A percentile compares a stretch with the other conserved stretches of the same genome.
Conservation (phyloP, 169 alveolate species). For the Plasmodium blacklocki region DNA sequence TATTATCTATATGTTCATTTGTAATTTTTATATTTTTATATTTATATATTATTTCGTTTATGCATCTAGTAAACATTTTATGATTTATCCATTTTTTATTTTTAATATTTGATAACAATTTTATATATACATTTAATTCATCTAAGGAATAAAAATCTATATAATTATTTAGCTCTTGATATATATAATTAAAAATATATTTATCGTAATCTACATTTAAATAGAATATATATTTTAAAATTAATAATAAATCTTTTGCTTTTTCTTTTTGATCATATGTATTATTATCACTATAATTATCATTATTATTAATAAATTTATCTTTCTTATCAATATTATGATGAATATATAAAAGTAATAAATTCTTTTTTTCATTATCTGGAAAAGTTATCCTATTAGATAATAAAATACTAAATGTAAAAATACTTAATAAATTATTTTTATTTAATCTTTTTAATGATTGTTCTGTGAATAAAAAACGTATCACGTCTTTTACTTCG, state of each 20-base stretch:
- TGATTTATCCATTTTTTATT: slow-evolving; percentile 60
- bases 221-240: slow-evolving; percentile 19
- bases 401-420: slow-evolving; percentile 39
- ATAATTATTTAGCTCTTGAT: slow-evolving; percentile 35
- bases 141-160: slow-evolving; percentile 18
- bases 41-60: slow-evolving; percentile 34
- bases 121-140: slow-evolving; percentile 29
- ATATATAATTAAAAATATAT: slow-evolving; percentile 26
- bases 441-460: not conserved
- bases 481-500: slow-evolving; percentile 33
- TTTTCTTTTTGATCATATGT: not conserved
- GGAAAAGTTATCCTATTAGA: slow-evolving; percentile 33
- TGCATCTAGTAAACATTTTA: slow-evolving; percentile 39
- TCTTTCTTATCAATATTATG: slow-evolving; percentile 10
- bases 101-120: slow-evolving; percentile 48
- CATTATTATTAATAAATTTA: not conserved
- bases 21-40: not conserved
- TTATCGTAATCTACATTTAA: slow-evolving; percentile 51
- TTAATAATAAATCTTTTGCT: slow-evolving; percentile 14
- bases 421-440: slow-evolving; percentile 7
- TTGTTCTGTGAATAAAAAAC: not conserved
- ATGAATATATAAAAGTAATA: slow-evolving; percentile 15
- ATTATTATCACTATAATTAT: not conserved
- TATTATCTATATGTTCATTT: not conserved
- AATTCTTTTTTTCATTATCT: slow-evolving; percentile 8